A percentile compares a stretch with the other conserved stretches of the same genome.
These are phyloP conservation scores for Sideroxylon spinosum DNA, from an alignment of 179 eudicot species.

Conservation along the genomic window DNA sequence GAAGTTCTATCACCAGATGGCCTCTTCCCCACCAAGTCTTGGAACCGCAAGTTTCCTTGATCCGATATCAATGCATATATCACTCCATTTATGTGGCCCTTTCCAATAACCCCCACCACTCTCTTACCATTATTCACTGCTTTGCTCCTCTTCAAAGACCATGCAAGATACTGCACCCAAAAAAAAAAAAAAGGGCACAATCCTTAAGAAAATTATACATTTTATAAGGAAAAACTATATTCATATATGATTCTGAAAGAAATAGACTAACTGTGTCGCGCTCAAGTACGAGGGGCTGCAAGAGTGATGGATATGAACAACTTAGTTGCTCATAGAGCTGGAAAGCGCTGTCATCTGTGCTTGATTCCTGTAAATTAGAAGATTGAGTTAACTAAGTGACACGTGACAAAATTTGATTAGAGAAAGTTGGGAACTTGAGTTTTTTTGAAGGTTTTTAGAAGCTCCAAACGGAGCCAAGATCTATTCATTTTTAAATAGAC, in stretches of 20 bases:
- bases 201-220: neutral
- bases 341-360: slow-evolving; percentile 41
- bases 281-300: slow-evolving; percentile 71
- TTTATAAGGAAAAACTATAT: neutral
- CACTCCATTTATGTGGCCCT: slow-evolving; percentile 94
- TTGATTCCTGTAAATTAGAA: slow-evolving; percentile 43
- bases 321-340: slow-evolving; percentile 72
- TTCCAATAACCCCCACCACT: slow-evolving; percentile 91
- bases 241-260: neutral
- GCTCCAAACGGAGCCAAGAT: too few species aligned
- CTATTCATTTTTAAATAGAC: neutral
- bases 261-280: slow-evolving; percentile 68
- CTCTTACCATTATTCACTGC: slow-evolving; percentile 72
- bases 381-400: neutral
- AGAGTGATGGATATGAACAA: slow-evolving; percentile 69
- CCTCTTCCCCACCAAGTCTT: slow-evolving; percentile 66
- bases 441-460: too few species aligned
- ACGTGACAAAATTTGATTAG: neutral
- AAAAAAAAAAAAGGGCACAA: neutral
- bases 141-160: slow-evolving; percentile 96
- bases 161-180: slow-evolving; percentile 63
- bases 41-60: slow-evolving; percentile 69
- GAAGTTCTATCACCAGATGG: slow-evolving; percentile 27
- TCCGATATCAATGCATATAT: slow-evolving; percentile 75
- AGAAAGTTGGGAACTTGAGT: too few species aligned